phyloP scores from a whole-genome alignment of 1,139 yeast species.

The Taphrina confusa region DNA sequence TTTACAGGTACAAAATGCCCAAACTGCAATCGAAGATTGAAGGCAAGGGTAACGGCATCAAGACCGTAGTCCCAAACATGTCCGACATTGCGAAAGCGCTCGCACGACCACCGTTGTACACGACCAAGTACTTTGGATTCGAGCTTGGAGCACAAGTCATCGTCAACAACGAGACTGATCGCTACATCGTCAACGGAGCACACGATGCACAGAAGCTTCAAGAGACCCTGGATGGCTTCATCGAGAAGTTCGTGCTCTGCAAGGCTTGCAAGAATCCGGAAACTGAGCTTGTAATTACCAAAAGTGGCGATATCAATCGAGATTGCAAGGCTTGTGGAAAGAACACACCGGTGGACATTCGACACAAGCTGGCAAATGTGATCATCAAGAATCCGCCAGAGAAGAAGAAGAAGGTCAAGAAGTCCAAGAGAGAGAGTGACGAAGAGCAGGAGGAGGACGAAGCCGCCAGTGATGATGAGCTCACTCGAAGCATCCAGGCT shows the following conservation, averaged over 20 bases:
- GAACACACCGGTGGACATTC: constrained; percentile 77
- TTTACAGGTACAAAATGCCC: constrained; percentile 99
- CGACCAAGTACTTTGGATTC: constrained; percentile 90
- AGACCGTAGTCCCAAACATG: constrained; percentile 87
- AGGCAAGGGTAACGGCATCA: constrained; percentile 99
- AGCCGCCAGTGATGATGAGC: constrained; percentile 60
- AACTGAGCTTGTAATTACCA: constrained; percentile 75
- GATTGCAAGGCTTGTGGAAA: constrained; percentile 99
- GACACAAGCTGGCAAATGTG: constrained; percentile 82
- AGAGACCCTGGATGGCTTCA: constrained; percentile 91
- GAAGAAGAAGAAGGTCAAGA: constrained; percentile 51
- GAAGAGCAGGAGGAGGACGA: constrained; percentile 47
- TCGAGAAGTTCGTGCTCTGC: constrained; percentile 88
- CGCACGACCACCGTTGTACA: constrained; percentile 83
- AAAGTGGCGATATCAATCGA: constrained; percentile 73
- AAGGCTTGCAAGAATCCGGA: constrained; percentile 96
- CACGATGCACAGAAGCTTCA: constrained; percentile 90
- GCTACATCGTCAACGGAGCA: constrained; percentile 91
- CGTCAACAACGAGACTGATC: constrained; percentile 73
- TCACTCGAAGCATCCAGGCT: constrained; percentile 77
- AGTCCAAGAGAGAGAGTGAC: constrained; percentile 52
- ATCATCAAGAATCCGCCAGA: constrained; percentile 91
- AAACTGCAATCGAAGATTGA: constrained; percentile 94
- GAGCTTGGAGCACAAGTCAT: constrained; percentile 97
- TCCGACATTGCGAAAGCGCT: constrained; percentile 93